Evolutionary conservation across 73 alveolate species (phyloP).

Genomic region (Halteria grandinella): DNA sequence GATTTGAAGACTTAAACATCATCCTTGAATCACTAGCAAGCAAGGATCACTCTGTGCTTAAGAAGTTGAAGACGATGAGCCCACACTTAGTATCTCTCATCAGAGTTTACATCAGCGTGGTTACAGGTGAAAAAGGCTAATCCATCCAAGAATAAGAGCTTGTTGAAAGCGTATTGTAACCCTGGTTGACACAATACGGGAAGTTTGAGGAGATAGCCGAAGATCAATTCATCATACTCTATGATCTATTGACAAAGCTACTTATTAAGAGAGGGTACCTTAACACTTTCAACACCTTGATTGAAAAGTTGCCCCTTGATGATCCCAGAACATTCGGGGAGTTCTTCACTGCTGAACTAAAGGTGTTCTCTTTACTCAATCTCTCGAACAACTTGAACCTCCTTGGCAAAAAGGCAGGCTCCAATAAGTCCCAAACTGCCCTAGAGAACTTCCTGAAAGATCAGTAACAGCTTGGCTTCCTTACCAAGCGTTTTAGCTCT

Average conservation of each 20-base stretch:
- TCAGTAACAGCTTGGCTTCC: too few relatives aligned
- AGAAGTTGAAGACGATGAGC: too few relatives aligned
- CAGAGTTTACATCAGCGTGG: too few relatives aligned
- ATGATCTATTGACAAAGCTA: neutral
- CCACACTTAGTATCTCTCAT: too few relatives aligned
- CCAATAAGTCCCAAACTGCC: neutral
- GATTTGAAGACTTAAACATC: neutral
- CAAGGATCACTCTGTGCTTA: too few relatives aligned
- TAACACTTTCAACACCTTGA: neutral
- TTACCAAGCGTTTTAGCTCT: neutral
- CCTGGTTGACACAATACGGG: neutral
- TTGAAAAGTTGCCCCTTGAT: neutral
- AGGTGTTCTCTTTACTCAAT: neutral
- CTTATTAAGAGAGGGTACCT: conserved; percentile 1
- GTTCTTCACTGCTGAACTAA: neutral
- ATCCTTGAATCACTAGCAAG: too few relatives aligned
- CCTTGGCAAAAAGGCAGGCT: conserved; percentile 1
- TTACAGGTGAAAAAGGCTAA: too few relatives aligned
- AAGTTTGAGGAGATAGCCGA: neutral
- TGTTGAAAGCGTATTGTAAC: neutral
- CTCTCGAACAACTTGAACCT: conserved; percentile 7
- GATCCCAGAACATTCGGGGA: neutral
- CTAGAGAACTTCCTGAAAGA: neutral
- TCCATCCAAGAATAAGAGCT: too few relatives aligned
- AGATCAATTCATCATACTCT: neutral